phyloP scores from a whole-genome alignment of 192 early-diverging fungal species.

The Jimgerdemannia flammicorona region DNA sequence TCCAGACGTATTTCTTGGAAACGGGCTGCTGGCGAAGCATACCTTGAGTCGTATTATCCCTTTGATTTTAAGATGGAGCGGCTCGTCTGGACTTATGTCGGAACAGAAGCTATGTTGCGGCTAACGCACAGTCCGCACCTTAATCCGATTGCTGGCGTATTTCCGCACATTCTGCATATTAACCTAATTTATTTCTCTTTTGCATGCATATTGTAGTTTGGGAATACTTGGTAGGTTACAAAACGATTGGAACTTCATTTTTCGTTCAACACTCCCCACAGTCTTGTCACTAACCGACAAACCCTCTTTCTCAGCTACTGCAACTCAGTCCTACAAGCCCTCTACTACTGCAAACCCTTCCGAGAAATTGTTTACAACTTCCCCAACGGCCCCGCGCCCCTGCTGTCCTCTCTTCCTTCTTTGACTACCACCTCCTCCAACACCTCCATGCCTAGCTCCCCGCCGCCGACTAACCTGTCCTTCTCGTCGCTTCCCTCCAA shows the following conservation, averaged over 20 bases:
- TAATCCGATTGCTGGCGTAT: too few species aligned
- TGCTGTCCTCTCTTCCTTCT: constrained; percentile 14
- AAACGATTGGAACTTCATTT: constrained; percentile 7
- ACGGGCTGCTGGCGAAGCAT: neutral
- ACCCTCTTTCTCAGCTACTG: constrained; percentile 61
- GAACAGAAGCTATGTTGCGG: neutral
- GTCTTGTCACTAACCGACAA: too few species aligned
- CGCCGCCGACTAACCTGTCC: constrained; percentile 18
- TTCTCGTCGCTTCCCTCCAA: constrained; percentile 8
- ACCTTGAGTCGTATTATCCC: neutral
- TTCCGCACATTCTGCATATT: too few species aligned
- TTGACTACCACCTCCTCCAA: neutral
- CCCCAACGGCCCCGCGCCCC: constrained; percentile 38
- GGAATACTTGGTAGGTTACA: constrained; percentile 73
- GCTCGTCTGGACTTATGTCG: neutral
- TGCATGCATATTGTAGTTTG: constrained; percentile 51
- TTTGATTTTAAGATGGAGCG: neutral
- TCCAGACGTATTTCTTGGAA: neutral
- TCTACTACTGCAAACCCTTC: constrained; percentile 94
- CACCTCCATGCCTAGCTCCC: constrained; percentile 27
- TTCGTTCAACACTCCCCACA: neutral
- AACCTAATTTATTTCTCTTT: neutral
- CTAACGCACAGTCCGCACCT: too few species aligned
- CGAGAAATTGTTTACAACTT: constrained; percentile 87
- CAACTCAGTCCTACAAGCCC: constrained; percentile 93